Percentiles rank a stretch among this genome's conserved stretches.
These are phyloP conservation scores for Syncephalastrum sp. DNA, from an alignment of 371 early-diverging fungal genomes.

Conservation along the genomic window DNA sequence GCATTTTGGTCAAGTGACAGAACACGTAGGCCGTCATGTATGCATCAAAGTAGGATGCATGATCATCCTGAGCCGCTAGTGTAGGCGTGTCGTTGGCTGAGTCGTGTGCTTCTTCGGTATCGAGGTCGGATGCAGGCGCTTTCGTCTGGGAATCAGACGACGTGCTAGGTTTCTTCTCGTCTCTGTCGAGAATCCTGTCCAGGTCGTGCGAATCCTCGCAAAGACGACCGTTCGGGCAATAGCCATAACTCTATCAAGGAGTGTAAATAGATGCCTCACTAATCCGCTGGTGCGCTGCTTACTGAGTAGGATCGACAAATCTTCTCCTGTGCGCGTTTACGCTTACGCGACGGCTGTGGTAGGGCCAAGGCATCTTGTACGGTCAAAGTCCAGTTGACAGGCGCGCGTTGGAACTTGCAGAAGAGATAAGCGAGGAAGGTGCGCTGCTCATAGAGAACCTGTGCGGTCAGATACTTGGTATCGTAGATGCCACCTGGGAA, in stretches of 20 bases:
- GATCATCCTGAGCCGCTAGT: slow-evolving; percentile 34
- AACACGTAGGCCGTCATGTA: slow-evolving; percentile 93
- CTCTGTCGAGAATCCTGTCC: slow-evolving; percentile 75
- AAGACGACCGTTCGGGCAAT: slow-evolving; percentile 57
- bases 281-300: slow-evolving; percentile 23
- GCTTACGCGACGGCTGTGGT: slow-evolving; percentile 5
- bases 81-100: background rate
- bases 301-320: slow-evolving; percentile 75
- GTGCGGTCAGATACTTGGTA: slow-evolving; percentile 84
- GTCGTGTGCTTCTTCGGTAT: background rate
- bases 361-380: slow-evolving; percentile 1
- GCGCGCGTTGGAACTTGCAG: slow-evolving; percentile 58
- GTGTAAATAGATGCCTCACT: background rate
- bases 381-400: background rate
- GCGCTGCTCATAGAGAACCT: slow-evolving; percentile 55
- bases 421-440: slow-evolving; percentile 81
- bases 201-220: slow-evolving; percentile 80
- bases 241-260: slow-evolving; percentile 37
- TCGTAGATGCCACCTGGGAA: slow-evolving; percentile 87
- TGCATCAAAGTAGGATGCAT: slow-evolving; percentile 90
- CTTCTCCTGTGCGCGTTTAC: slow-evolving; percentile 19
- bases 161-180: slow-evolving; percentile 17
- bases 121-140: slow-evolving; percentile 5
- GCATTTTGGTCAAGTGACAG: slow-evolving; percentile 48
- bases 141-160: background rate